Conservation (phyloP, 441 rosid species). For the Populus trichocarpa region DNA sequence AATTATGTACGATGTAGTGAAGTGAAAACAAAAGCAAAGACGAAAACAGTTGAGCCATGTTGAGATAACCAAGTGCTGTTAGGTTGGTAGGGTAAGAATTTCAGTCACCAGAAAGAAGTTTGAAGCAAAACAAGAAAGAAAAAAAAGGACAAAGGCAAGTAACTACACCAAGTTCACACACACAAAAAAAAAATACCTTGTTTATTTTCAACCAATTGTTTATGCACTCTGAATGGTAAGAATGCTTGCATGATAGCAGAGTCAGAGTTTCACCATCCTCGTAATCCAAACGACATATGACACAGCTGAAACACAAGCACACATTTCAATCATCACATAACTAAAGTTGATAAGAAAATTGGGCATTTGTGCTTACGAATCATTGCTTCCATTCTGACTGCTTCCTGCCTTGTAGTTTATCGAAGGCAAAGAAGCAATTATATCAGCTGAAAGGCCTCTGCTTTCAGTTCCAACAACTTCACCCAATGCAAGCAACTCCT, state of each 20-base stretch:
- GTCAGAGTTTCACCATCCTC: conserved; percentile 83
- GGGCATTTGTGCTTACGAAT: conserved; percentile 56
- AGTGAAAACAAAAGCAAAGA: neutral
- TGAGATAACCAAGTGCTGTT: neutral
- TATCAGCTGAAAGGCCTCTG: conserved; percentile 88
- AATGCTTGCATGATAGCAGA: conserved; percentile 88
- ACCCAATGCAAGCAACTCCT: conserved; percentile 92
- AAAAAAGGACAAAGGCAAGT: neutral
- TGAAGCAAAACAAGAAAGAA: neutral
- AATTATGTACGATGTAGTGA: neutral
- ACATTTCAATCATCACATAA: conserved; percentile 5
- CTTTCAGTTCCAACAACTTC: conserved; percentile 89
- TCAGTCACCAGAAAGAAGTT: neutral
- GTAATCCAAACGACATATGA: conserved; percentile 83
- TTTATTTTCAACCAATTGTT: conserved; percentile 95
- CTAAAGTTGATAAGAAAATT: conserved; percentile 5
- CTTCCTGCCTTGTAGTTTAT: conserved; percentile 60
- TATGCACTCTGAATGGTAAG: conserved; percentile 91
- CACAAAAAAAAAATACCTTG: conserved; percentile 42
- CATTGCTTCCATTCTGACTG: conserved; percentile 74
- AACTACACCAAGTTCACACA: neutral
- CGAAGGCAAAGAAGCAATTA: conserved; percentile 76
- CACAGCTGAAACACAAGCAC: conserved; percentile 59
- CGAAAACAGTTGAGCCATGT: neutral
- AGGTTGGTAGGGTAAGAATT: neutral